These are phyloP conservation scores for Eremothecium gossypii DNA, from an alignment of 1,139 yeast species.

Conservation along the genomic window DNA sequence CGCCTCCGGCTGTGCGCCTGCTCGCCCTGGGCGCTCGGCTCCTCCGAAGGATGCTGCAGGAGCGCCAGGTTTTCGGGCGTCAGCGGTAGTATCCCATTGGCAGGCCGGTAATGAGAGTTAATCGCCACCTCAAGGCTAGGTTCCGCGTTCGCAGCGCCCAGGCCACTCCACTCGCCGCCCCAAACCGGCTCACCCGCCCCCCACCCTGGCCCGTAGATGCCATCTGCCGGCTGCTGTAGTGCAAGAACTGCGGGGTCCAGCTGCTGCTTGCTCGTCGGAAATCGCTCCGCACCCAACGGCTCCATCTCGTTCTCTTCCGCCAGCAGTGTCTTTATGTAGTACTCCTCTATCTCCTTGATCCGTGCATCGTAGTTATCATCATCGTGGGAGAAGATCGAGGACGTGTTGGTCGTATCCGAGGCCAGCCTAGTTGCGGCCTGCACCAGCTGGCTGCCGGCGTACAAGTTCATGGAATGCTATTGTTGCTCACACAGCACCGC, in stretches of 20 bases:
- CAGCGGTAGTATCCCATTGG: conserved; percentile 14
- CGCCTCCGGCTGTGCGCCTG: too few species aligned
- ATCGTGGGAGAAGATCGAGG: conserved; percentile 22
- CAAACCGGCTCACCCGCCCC: background rate
- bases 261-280: background rate
- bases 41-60: conserved; percentile 6
- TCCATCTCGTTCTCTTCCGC: conserved; percentile 16
- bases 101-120: conserved; percentile 15
- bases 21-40: background rate
- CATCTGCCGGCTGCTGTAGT: background rate
- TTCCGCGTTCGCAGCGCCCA: background rate
- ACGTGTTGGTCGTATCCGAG: conserved; percentile 12
- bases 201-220: background rate
- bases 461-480: too few species aligned
- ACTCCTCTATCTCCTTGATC: conserved; percentile 28
- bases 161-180: background rate
- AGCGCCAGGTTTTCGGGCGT: conserved; percentile 20
- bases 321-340: conserved; percentile 25
- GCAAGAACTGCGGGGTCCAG: background rate
- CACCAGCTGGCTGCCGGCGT: too few species aligned
- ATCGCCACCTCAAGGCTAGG: conserved; percentile 18
- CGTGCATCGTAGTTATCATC: conserved; percentile 18
- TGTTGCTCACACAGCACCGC: too few species aligned
- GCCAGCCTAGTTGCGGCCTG: too few species aligned
- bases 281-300: conserved; percentile 3